Evolutionary conservation across 306 rosid genomes (phyloP), one percentile per base, ranked within the genome.

Genomic region (Luffa aegyptiaca): DNA sequence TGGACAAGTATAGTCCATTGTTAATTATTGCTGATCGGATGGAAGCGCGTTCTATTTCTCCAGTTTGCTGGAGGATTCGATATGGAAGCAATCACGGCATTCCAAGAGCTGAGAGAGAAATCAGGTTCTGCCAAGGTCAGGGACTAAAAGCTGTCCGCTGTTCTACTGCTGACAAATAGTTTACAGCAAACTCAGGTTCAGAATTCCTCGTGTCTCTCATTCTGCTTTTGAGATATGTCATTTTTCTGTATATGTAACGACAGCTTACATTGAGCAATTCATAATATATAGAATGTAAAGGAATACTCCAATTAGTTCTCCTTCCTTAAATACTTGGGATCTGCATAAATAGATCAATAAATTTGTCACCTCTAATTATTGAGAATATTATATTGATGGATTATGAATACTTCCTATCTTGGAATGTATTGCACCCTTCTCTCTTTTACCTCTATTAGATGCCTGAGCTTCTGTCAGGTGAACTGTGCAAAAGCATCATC

Each of bases 1-100:
- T 51, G 14, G 18, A 48, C 52, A 10, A 49, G 55, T 18, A 51
- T 51, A 12, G 16, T 21, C 35, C 26, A 21, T 59, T 31, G 13
- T 59, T 33, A 33, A 33, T 33, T 62, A 62, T 33, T 1, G 7
- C 69, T 35, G 18, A 62, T 62, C 3, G 5, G 57, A 72, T 6
- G 57, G 18, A 46, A 44, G 33, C 69, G 1, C 33, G n/a, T 33
- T 31, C 17, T 7, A 26, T 13, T 26, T 26, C 17, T 86, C 82
- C 90, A 94, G 98, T 92, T 94, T 81, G 97, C 93, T 0, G 96
- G 94, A 5, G 98, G 98, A 8, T 94, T 92, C 70, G 93, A 90
- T 73, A 94, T 81, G 58, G 98, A 94, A 75, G 91, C 98, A 37
- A 92, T 92, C 92, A 92, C 90, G 74, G 97, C 96, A 7, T 92